Base-by-base conservation (phyloP, 2,329 filamentous ascomycete genomes). In the Colletotrichum cordylinicola region DNA sequence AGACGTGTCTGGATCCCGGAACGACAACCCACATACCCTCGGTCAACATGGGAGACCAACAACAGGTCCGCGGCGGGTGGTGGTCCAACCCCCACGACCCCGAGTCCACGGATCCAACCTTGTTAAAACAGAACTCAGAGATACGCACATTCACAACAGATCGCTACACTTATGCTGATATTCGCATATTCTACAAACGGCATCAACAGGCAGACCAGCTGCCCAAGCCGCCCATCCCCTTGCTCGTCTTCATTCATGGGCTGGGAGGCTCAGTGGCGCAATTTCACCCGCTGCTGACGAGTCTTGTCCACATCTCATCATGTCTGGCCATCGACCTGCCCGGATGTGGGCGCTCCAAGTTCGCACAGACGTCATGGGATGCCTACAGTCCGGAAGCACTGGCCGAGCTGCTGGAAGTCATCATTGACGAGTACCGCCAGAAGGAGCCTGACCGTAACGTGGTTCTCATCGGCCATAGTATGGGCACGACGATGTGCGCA, bases 221-320 rank as follows among this genome's bases (percentile, higher is more conserved):
- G 6, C 95, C 95, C 4, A 90, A 88, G 56, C 89, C 92, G 77
- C 94, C 95, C 2, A 89, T 91, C 1, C 97, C 97, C 2, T 86
- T 99, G 12, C 87, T 98, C 5, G 96, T 98, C 58, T 98, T 98
- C 82, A 89, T 98, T 73, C 97, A 98, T 81, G 97, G 97, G 2
- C 89, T 98, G 12, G 97, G 96, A n/a, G 97, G 97, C 65, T 98
- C 95, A 1, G 90, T 96, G 29, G 94, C 95, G 13, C 97, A 98
- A 82, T 98, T 98, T 82, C 91, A 95, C 71, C 92, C 94, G 35
- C 86, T 98, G 7, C 86, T 98, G 18, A 94, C 92, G 24, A 97
- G 95, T 83, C 88, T 99, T 64, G 91, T 94, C 67, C 95, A 98
- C 81, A 88, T 96, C 65, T 95, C 94, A 15, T 93, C 96, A 64